A percentile compares a stretch with the other conserved stretches of the same genome.
These are phyloP conservation scores for Vararia minispora DNA, from an alignment of 768 basidiomycete genomes.

Conservation along the genomic window DNA sequence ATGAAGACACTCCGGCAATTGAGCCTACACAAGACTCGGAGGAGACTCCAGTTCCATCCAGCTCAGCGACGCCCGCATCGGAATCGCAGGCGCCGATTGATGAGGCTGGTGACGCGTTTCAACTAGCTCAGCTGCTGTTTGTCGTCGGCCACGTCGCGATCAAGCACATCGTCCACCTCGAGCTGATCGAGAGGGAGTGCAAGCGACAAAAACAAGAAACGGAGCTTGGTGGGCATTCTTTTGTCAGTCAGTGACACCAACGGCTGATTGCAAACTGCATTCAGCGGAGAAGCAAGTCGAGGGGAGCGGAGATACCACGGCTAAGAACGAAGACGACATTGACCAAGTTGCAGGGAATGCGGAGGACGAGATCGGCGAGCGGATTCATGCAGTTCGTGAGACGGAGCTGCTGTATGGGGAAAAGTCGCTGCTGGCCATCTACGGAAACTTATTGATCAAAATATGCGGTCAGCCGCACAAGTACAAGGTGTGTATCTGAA, in stretches of 20 bases:
- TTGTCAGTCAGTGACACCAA: not conserved
- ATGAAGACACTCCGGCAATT: constrained; percentile 38
- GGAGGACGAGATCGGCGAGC: constrained; percentile 96
- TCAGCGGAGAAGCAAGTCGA: constrained; percentile 51
- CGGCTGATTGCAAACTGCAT: not conserved
- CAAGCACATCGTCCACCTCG: constrained; percentile 94
- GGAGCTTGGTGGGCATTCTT: constrained; percentile 46
- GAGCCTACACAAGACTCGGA: constrained; percentile 6
- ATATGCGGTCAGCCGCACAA: constrained; percentile 85
- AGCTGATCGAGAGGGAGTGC: constrained; percentile 91
- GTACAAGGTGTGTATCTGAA: constrained; percentile 62
- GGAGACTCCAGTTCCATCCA: constrained; percentile 1
- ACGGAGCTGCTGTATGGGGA: constrained; percentile 78
- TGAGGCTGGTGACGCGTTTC: constrained; percentile 73
- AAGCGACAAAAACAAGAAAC: constrained; percentile 93
- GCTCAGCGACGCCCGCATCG: constrained; percentile 7
- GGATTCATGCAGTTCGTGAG: constrained; percentile 76
- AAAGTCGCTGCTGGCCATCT: constrained; percentile 70
- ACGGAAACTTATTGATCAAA: constrained; percentile 83
- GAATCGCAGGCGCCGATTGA: constrained; percentile 20
- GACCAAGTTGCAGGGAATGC: constrained; percentile 97
- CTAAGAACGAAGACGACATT: constrained; percentile 70
- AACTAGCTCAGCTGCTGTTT: constrained; percentile 88
- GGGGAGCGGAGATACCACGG: constrained; percentile 24
- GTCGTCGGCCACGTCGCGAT: constrained; percentile 94